phyloP scores from a whole-genome alignment of 2,329 filamentous ascomycete species.

The Sphaerulina vaccinii region DNA sequence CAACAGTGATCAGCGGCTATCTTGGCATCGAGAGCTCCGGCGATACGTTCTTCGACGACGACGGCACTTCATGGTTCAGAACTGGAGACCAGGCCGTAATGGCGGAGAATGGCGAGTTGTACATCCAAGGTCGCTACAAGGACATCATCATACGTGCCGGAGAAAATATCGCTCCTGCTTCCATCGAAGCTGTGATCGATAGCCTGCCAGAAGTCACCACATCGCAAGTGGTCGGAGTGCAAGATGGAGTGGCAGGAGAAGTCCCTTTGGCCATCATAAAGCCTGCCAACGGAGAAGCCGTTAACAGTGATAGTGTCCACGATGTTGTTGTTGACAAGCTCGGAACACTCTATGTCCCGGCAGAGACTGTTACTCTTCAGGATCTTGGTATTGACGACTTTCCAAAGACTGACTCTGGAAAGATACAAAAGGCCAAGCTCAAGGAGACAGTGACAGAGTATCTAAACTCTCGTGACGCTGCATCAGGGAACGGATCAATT shows the following conservation, averaged over 20 bases:
- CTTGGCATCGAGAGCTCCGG: neutral
- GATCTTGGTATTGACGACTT: conserved; percentile 19
- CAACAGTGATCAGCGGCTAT: conserved; percentile 3
- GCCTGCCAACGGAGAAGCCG: neutral
- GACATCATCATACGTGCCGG: conserved; percentile 24
- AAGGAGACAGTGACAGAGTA: conserved; percentile 4
- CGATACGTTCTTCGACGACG: conserved; percentile 17
- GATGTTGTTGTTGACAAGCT: conserved; percentile 5
- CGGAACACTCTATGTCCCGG: conserved; percentile 9
- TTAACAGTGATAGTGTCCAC: neutral
- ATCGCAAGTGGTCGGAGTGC: conserved; percentile 19
- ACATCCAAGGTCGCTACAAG: conserved; percentile 21
- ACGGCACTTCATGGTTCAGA: conserved; percentile 10
- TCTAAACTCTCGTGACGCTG: neutral
- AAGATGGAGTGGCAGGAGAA: conserved; percentile 20
- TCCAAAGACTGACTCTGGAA: conserved; percentile 17
- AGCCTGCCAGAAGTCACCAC: neutral
- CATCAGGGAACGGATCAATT: too few relatives aligned
- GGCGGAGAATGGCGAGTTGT: conserved; percentile 11
- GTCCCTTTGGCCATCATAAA: conserved; percentile 22
- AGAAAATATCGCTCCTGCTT: conserved; percentile 21
- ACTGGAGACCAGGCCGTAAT: conserved; percentile 24
- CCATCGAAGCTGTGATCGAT: conserved; percentile 16
- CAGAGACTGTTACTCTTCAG: conserved; percentile 12
- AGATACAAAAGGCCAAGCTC: conserved; percentile 19